Base-by-base conservation (phyloP, 2,329 filamentous ascomycete species). In the Fusarium brevicatenulatum region DNA sequence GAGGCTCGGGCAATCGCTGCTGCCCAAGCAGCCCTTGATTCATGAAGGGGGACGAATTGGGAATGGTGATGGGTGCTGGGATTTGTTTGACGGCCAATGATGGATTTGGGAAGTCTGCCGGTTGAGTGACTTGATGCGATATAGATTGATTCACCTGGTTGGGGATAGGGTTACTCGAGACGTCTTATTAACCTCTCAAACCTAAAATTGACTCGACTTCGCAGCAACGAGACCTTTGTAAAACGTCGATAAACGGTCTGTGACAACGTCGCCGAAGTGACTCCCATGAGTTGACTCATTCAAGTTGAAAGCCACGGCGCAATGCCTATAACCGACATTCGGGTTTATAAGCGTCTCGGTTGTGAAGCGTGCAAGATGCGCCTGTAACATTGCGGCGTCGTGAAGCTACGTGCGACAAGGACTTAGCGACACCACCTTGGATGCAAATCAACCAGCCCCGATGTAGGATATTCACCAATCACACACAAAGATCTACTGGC, bases 1-100 rank as follows among this genome's bases (percentile, higher is more conserved):
- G 75, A 77, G 46, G 71, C 73, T 19, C 75, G 76, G 11, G 75
- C 71, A 11, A 65, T 72, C 9, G 77, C 75, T 36, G 77, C 77
- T n/a, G 72, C 72, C 6, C 74, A 78, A 44, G 69, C 71, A 42
- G 68, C 75, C 9, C 67, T 78, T 21, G 73, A 77, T 7, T 54
- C 55, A 25, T 76, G 63, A 74, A 54, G 60, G 42, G 56, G 49
- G 46, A 32, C 46, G 9, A 44, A 62, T 19, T 59, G 36, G 34
- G 36, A 32, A 43, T 42, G 58, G 59, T 55, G 36, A 62, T 39
- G 39, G 32, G 13, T 44, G 39, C 12, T 43, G 34, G 16, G 10
- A 53, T n/a, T 23, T 15, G 25, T 28, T 36, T 15, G 30, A 16
- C 12, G 36, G 25, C 23, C 28, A 39, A 36, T 28, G 50, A 25